These are phyloP conservation scores for Nymphaea thermarum DNA, from an alignment of 164 flowering plant species.

Conservation along the genomic window DNA sequence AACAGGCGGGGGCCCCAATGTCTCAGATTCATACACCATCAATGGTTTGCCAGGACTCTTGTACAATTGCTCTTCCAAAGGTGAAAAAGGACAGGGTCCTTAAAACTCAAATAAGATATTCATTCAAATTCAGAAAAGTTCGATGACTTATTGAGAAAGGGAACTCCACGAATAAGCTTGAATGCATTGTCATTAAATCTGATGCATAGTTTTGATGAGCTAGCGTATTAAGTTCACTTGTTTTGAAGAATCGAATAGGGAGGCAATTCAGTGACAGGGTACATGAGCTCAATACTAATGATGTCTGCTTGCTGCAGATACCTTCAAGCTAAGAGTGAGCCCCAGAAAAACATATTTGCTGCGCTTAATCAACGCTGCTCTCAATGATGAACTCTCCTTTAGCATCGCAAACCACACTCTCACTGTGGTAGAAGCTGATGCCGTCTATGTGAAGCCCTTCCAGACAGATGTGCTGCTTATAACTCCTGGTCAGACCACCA, in stretches of 20 bases:
- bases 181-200: too few relatives aligned
- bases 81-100: slow-evolving; percentile 12
- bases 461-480: slow-evolving; percentile 33
- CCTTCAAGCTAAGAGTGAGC: slow-evolving; percentile 52
- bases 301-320: slow-evolving; percentile 24
- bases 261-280: background rate
- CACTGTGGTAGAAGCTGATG: slow-evolving; percentile 59
- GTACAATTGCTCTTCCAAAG: slow-evolving; percentile 61
- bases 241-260: too few relatives aligned
- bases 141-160: too few relatives aligned
- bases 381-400: slow-evolving; percentile 73
- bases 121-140: too few relatives aligned
- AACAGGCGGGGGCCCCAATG: slow-evolving; percentile 53
- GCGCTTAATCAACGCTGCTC: slow-evolving; percentile 65
- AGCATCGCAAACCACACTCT: slow-evolving; percentile 59
- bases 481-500: slow-evolving; percentile 70
- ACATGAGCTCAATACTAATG: background rate
- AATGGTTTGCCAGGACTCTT: slow-evolving; percentile 69
- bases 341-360: slow-evolving; percentile 65
- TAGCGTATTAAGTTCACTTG: too few relatives aligned
- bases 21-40: slow-evolving; percentile 69
- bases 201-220: too few relatives aligned
- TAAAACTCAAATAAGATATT: too few relatives aligned
- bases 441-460: slow-evolving; percentile 57
- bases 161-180: too few relatives aligned